These are phyloP conservation scores for Mollisia scopiformis DNA, from an alignment of 2,329 filamentous ascomycete genomes.

Conservation along the genomic window DNA sequence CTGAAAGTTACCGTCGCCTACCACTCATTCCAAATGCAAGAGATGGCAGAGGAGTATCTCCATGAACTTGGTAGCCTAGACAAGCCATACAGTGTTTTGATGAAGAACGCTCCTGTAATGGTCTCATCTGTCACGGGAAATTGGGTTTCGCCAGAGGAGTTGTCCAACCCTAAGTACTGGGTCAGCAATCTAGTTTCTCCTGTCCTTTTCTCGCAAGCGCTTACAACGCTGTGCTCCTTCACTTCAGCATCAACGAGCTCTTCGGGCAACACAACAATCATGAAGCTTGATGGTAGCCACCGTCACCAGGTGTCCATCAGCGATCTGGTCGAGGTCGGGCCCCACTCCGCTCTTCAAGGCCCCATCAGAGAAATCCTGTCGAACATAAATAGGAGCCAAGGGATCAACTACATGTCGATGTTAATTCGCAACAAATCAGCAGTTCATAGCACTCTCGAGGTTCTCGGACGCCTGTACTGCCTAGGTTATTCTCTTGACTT, in stretches of 20 bases:
- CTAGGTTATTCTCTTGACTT: conserved; percentile 11
- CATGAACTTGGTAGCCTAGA: too few species aligned
- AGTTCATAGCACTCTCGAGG: not conserved
- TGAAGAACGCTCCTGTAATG: too few species aligned
- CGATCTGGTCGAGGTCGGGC: conserved; percentile 17
- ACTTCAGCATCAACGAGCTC: too few species aligned
- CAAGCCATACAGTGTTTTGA: too few species aligned
- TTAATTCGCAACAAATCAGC: not conserved
- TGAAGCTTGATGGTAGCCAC: too few species aligned
- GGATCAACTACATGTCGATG: not conserved
- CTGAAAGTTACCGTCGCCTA: too few species aligned
- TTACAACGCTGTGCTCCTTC: conserved; percentile 3
- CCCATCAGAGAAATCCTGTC: conserved; percentile 7
- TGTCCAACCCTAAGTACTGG: conserved; percentile 44
- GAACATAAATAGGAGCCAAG: too few species aligned
- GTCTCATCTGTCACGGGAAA: conserved; percentile 10
- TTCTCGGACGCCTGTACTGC: not conserved
- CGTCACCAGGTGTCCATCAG: too few species aligned
- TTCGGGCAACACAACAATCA: too few species aligned
- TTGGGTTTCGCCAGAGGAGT: not conserved
- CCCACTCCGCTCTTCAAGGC: conserved; percentile 14
- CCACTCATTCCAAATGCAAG: too few species aligned
- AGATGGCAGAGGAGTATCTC: too few species aligned
- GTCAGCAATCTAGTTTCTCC: conserved; percentile 46
- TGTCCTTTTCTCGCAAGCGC: conserved; percentile 41